Base-by-base conservation (phyloP, 495 filamentous ascomycete genomes). In the Hypoxylon subgilvum region DNA sequence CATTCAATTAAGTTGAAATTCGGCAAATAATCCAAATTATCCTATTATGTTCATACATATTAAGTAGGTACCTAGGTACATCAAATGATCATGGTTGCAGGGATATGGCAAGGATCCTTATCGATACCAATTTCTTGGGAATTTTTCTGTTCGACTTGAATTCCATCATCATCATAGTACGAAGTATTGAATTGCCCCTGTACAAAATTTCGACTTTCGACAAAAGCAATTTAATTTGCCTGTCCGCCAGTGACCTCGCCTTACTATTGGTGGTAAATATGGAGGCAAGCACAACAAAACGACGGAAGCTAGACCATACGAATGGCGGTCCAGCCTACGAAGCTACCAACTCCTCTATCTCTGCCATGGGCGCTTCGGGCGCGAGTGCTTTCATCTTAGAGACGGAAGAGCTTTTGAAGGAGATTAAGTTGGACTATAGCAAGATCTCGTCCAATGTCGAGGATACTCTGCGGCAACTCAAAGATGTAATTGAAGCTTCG, bases 321-420 rank as follows among this genome's bases (percentile, higher is more conserved):
- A 56, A 57, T 48, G 45, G 55, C 14, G 57, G 63, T 1, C 60
- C 72, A 9, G 52, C 58, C 10, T 64, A 75, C 13, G 66, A 72
- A 32, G 47, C 66, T 4, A 63, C 63, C 2, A 68, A 60, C 5
- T 45, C 63, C 5, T 61, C 69, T 0, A 38, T 54, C 13, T 46
- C 67, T 13, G 23, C 67, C 13, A 65, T 67, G 63, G 73, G 72
- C 31, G 53, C 72, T 25, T 75, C 74, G 0, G 68, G 72, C 27
- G 66, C 72, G 22, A 89, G 82, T 65, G 77, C 91, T 59, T 96
- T 97, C 74, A 88, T 93, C 61, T 76, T 98, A 23, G 89, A 97
- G 73, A 82, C 91, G 17, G 88, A 96, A 52, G 92, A 96, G 63
- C 73, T 98, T 35, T 67, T 97, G 57, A 74, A 78, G 16, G 85